These are phyloP conservation scores for Alternaria rosae DNA, from an alignment of 2,329 filamentous ascomycete species.

Conservation along the genomic window DNA sequence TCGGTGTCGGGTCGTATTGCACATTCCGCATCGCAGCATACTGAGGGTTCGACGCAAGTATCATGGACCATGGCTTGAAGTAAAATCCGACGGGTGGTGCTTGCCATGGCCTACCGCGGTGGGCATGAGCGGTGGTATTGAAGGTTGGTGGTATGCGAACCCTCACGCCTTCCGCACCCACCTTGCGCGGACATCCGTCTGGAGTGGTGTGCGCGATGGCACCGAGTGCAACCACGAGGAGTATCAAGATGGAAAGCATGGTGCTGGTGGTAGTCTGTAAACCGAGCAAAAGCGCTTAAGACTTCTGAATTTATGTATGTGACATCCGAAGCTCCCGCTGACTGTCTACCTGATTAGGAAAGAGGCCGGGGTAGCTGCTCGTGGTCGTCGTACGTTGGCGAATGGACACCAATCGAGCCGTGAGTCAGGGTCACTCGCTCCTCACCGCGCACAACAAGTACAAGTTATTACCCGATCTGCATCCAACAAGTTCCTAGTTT, in stretches of 20 bases:
- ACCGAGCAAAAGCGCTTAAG: background rate
- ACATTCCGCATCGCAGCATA: conserved; percentile 20
- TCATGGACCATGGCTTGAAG: conserved; percentile 28
- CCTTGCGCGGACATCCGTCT: conserved; percentile 5
- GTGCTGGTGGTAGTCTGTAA: background rate
- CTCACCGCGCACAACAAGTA: background rate
- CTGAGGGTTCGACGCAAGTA: conserved; percentile 21
- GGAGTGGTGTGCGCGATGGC: background rate
- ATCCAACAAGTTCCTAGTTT: background rate
- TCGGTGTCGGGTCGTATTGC: conserved; percentile 27
- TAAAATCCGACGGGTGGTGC: conserved; percentile 18
- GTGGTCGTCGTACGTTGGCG: background rate
- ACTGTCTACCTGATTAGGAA: background rate
- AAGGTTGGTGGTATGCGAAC: conserved; percentile 14
- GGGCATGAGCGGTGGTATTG: background rate
- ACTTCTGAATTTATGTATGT: background rate
- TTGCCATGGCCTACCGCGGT: conserved; percentile 9
- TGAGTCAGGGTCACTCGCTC: background rate
- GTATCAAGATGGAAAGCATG: background rate
- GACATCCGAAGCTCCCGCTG: background rate
- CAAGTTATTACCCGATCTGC: background rate
- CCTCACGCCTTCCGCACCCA: conserved; percentile 6
- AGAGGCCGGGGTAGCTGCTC: background rate
- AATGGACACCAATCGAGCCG: background rate
- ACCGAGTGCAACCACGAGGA: background rate